Evolutionary conservation across 2,329 filamentous ascomycete species (phyloP).

Genomic region (Botrytis galanthina): DNA sequence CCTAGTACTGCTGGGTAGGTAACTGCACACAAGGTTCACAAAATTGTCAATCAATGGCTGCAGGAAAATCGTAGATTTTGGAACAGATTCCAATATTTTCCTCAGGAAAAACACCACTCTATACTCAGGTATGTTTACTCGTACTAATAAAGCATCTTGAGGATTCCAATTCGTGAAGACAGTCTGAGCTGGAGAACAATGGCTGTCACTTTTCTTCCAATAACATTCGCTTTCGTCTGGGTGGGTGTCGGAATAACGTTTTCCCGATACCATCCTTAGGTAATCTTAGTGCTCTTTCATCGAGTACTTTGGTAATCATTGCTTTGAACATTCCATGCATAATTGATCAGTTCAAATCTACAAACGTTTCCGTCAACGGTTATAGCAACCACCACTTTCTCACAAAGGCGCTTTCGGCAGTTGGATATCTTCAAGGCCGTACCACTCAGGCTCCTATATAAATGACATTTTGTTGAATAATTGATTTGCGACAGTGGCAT

Average conservation of each 20-base stretch:
- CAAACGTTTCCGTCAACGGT: neutral
- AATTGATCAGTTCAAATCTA: neutral
- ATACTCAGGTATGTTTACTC: neutral
- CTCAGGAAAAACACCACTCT: neutral
- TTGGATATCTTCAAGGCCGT: neutral
- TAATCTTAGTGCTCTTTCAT: neutral
- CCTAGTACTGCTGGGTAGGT: neutral
- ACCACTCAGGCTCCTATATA: neutral
- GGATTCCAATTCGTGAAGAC: neutral
- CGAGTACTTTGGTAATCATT: neutral
- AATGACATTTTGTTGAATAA: neutral
- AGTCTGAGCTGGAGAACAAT: neutral
- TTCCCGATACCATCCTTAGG: neutral
- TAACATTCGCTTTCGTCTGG: neutral
- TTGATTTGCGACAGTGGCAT: constrained; percentile 9
- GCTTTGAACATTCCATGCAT: neutral
- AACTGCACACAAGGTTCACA: neutral
- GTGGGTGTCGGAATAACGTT: neutral
- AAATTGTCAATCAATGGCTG: neutral
- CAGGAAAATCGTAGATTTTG: neutral
- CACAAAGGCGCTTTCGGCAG: neutral
- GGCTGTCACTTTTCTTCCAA: neutral
- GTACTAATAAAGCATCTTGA: neutral
- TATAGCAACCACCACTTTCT: neutral
- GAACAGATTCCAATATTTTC: neutral